Conservation (phyloP, 805 yeast species). For the Jamesozyma hellenica region DNA sequence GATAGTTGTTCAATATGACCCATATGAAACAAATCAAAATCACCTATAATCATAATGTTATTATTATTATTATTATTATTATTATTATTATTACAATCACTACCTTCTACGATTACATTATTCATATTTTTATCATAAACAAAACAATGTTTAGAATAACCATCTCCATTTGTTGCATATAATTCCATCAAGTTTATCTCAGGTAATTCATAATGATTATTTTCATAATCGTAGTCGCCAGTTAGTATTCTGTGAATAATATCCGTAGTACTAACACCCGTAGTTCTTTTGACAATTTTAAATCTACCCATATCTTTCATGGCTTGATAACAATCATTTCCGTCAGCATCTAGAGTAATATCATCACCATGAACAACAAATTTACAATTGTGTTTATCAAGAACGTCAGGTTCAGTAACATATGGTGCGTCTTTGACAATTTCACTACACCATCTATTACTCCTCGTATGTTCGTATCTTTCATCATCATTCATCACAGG, state of each 20-base stretch:
- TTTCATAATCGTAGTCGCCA: conserved; percentile 7
- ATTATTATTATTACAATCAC: too few species aligned
- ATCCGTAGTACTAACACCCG: conserved; percentile 90
- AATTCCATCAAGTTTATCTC: conserved; percentile 22
- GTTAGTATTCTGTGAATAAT: conserved; percentile 77
- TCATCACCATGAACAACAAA: conserved; percentile 99
- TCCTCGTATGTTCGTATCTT: conserved; percentile 73
- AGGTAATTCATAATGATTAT: conserved; percentile 5
- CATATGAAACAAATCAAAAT: conserved; percentile 86
- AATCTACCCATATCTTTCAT: conserved; percentile 82
- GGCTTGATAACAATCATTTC: conserved; percentile 80
- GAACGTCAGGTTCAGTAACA: conserved; percentile 68
- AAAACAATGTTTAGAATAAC: conserved; percentile 41
- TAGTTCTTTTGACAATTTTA: conserved; percentile 86
- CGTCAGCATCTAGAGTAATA: conserved; percentile 91
- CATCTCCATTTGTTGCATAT: conserved; percentile 60
- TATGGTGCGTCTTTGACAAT: conserved; percentile 79
- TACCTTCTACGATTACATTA: conserved; percentile 22
- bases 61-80: conserved; percentile 2
- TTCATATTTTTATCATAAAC: conserved; percentile 41
- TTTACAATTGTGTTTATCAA: conserved; percentile 65
- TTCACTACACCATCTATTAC: conserved; percentile 79
- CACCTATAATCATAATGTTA: conserved; percentile 46
- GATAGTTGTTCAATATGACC: conserved; percentile 75
- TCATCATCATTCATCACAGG: conserved; percentile 83